phyloP scores from a whole-genome alignment of 805 yeast species.

The Kuraishia ogatae region DNA sequence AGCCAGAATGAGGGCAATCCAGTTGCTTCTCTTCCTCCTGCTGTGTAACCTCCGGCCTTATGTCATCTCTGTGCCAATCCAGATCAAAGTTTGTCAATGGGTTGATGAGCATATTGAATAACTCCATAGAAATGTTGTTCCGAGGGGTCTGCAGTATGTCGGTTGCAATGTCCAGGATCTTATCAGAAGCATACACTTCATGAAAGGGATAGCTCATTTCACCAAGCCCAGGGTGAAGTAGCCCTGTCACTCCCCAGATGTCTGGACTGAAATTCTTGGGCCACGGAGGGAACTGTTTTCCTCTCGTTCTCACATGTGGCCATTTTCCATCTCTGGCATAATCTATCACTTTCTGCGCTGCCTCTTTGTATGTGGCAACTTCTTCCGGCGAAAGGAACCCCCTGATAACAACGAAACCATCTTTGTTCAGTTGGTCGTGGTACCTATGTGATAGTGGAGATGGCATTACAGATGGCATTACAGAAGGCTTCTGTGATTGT shows the following conservation, averaged over 20 bases:
- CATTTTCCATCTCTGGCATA: conserved; percentile 38
- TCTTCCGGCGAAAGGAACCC: conserved; percentile 32
- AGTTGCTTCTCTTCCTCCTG: conserved; percentile 35
- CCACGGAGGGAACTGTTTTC: conserved; percentile 54
- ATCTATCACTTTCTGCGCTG: conserved; percentile 28
- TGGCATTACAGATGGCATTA: no score
- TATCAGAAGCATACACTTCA: conserved; percentile 28
- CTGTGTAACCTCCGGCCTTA: conserved; percentile 34
- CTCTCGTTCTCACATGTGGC: conserved; percentile 39
- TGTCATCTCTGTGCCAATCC: conserved; percentile 45
- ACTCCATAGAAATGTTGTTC: conserved; percentile 33
- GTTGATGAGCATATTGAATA: conserved; percentile 43
- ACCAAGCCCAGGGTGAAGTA: conserved; percentile 36
- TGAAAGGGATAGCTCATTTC: conserved; percentile 26
- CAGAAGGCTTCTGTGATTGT: no score
- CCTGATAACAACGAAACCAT: conserved; percentile 29
- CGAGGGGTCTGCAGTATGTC: conserved; percentile 33
- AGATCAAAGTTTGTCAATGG: conserved; percentile 42
- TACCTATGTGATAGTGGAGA: conserved; percentile 5
- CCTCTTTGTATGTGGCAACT: conserved; percentile 24
- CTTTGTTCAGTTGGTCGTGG: conserved; percentile 22
- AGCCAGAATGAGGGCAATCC: conserved; percentile 32
- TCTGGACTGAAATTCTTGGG: conserved; percentile 40
- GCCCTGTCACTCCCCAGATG: conserved; percentile 43
- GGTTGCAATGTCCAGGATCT: conserved; percentile 28